A percentile compares a stretch with the other conserved stretches of the same genome.
phyloP scores from a whole-genome alignment of 495 filamentous ascomycete genomes.

The Hypoxylon lienhwacheense region DNA sequence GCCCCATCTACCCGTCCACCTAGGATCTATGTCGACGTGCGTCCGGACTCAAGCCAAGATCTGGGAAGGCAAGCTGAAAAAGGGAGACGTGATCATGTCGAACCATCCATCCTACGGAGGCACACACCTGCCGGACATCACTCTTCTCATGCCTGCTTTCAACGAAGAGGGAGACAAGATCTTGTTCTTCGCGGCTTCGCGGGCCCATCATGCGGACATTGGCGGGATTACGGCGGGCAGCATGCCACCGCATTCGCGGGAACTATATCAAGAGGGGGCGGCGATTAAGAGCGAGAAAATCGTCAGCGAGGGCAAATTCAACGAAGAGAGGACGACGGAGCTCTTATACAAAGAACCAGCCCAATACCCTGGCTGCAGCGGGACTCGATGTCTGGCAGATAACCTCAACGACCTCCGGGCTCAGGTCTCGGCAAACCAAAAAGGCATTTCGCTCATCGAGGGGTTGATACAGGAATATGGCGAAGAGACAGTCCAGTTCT shows the following conservation, averaged over 20 bases:
- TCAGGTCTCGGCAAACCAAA: slow-evolving; percentile 94
- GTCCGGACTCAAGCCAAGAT: slow-evolving; percentile 90
- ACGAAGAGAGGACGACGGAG: slow-evolving; percentile 84
- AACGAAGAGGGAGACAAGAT: slow-evolving; percentile 73
- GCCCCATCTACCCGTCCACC: slow-evolving; percentile 90
- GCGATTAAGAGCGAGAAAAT: slow-evolving; percentile 93
- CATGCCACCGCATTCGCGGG: slow-evolving; percentile 93
- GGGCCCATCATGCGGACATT: slow-evolving; percentile 96
- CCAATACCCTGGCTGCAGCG: slow-evolving; percentile 81
- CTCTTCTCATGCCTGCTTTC: slow-evolving; percentile 92
- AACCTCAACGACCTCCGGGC: slow-evolving; percentile 97
- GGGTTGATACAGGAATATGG: slow-evolving; percentile 86
- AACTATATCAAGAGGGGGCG: slow-evolving; percentile 93
- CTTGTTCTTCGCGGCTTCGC: slow-evolving; percentile 93
- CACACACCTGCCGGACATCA: slow-evolving; percentile 82
- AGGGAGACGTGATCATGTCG: slow-evolving; percentile 90
- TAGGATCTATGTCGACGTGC: slow-evolving; percentile 92
- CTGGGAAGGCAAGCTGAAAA: slow-evolving; percentile 85
- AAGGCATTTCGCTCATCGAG: slow-evolving; percentile 89
- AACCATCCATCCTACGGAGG: slow-evolving; percentile 96
- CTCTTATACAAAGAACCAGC: slow-evolving; percentile 83
- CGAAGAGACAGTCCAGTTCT: slow-evolving; percentile 88
- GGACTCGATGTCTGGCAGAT: slow-evolving; percentile 86
- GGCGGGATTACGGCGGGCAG: slow-evolving; percentile 93
- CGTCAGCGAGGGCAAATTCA: slow-evolving; percentile 84